phyloP scores from a whole-genome alignment of 352 stramenopile species.

The Phytopythium montanum region DNA sequence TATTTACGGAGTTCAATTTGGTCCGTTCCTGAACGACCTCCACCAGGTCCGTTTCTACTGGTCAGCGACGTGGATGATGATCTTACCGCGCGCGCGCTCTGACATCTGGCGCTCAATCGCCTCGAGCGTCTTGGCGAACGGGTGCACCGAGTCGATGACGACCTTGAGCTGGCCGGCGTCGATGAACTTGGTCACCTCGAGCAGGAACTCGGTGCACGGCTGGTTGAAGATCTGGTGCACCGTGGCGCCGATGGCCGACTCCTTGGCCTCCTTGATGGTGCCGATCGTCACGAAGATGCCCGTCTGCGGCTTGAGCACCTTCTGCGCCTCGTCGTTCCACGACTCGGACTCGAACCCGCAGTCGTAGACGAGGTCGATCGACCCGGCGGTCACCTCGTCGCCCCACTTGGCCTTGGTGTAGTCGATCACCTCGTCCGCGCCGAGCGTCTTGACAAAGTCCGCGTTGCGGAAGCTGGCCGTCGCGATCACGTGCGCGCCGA shows the following conservation, averaged over 20 bases:
- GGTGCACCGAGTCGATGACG: no score
- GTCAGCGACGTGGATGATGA: no score
- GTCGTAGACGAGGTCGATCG: conserved; percentile 33
- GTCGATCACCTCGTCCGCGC: conserved; percentile 27
- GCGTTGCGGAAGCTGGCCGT: conserved; percentile 21
- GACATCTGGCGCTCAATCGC: no score
- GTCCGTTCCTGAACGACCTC: no score
- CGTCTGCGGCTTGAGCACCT: conserved; percentile 11
- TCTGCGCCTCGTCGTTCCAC: conserved; percentile 24
- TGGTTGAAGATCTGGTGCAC: not conserved
- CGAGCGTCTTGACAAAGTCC: conserved; percentile 20
- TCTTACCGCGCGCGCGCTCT: no score
- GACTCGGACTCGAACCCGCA: conserved; percentile 19
- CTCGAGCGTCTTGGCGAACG: no score
- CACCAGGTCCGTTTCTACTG: no score
- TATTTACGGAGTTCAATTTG: no score
- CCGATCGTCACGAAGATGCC: conserved; percentile 15
- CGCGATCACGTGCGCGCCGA: conserved; percentile 23
- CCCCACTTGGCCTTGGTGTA: conserved; percentile 29
- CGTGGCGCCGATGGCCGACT: conserved; percentile 36
- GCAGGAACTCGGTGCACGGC: not conserved
- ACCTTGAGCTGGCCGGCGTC: no score
- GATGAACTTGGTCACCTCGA: no score
- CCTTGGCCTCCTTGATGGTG: conserved; percentile 8
- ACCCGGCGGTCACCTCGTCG: conserved; percentile 17